Percentiles rank a stretch among this genome's conserved stretches.
Evolutionary conservation across 495 filamentous ascomycete species (phyloP).

Genomic region (Penicillium atrosanguineum): DNA sequence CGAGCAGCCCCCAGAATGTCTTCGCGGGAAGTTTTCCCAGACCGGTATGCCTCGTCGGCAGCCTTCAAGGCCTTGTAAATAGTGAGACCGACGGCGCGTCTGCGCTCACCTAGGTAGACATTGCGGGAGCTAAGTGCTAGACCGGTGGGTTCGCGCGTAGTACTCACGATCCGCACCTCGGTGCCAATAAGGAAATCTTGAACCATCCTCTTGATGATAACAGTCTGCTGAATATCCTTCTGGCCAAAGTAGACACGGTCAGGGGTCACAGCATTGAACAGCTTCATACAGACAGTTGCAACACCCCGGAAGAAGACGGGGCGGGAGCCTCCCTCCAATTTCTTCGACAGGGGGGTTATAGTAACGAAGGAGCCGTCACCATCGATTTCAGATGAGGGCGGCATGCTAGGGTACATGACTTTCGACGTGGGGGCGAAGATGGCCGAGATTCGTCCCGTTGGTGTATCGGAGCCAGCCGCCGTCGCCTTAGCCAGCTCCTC

Average conservation of each 20-base stretch:
- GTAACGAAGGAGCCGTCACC: slow-evolving; percentile 89
- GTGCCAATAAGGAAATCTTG: slow-evolving; percentile 82
- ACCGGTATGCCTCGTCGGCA: slow-evolving; percentile 64
- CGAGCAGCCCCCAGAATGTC: slow-evolving; percentile 68
- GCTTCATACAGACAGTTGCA: slow-evolving; percentile 94
- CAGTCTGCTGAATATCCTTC: slow-evolving; percentile 96
- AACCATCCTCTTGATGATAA: slow-evolving; percentile 83
- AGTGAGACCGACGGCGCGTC: slow-evolving; percentile 69
- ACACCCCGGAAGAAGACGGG: slow-evolving; percentile 97
- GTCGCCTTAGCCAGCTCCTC: slow-evolving; percentile 52
- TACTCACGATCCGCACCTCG: slow-evolving; percentile 69
- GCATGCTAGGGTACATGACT: slow-evolving; percentile 83
- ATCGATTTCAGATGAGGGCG: slow-evolving; percentile 75
- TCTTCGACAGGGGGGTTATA: slow-evolving; percentile 75
- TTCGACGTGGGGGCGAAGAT: slow-evolving; percentile 81
- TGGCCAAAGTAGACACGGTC: slow-evolving; percentile 95
- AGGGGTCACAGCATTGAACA: slow-evolving; percentile 88
- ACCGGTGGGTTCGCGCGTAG: slow-evolving; percentile 75
- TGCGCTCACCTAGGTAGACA: slow-evolving; percentile 78
- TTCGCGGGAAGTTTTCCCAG: slow-evolving; percentile 54
- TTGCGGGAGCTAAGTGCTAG: slow-evolving; percentile 94
- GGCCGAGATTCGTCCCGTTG: slow-evolving; percentile 66
- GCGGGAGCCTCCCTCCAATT: slow-evolving; percentile 80
- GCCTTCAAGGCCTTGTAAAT: slow-evolving; percentile 64
- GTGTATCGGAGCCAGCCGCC: no score